Evolutionary conservation across 768 basidiomycete species (phyloP), one percentile per base, ranked within the genome.

Genomic region (Auricularia auricula-judae): DNA sequence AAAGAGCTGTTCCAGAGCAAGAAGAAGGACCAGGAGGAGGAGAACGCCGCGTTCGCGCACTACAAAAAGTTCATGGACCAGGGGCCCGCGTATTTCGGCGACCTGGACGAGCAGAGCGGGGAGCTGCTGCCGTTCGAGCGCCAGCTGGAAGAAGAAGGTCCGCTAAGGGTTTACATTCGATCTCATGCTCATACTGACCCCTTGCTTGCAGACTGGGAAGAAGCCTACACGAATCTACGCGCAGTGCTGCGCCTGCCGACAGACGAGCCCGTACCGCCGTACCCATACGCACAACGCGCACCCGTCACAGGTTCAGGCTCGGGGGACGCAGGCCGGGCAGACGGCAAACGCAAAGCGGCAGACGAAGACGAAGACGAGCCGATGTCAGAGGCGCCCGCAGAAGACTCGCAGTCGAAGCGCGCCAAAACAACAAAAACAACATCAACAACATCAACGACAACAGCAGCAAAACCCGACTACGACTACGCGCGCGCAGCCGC

Each of bases 1-100:
- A 87, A 88, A 65, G 96, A 98, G 74, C 82, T 99, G n/a, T 98
- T 98, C 72, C 80, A 88, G 72, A 86, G 87, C 73, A 84, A 87
- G 56, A 89, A 93, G 75, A 83, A 86, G 69, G 91, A 94, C 62
- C 91, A 91, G 58, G 89, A 91, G 39, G 95, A 97, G 72, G 93
- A 97, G 74, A 91, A 86, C 67, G 84, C 84, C 66, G 83, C 86
- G 0, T 75, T 86, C 21, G 80, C 82, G 0, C 89, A 82, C 71
- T 94, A 92, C 76, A 90, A 90, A 75, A 92, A 91, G 74, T 98
- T 94, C 72, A 83, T 86, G 76, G 85, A 88, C 68, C 91, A 93
- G 71, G 91, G 89, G 0, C 91, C 91, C 1, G 81, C 83, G 0
- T 98, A 99, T 73, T 98, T 89, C 73, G 94, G 96, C 7, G 93